Base-by-base conservation (phyloP, 352 stramenopile genomes). In the Phytophthora megakarya region DNA sequence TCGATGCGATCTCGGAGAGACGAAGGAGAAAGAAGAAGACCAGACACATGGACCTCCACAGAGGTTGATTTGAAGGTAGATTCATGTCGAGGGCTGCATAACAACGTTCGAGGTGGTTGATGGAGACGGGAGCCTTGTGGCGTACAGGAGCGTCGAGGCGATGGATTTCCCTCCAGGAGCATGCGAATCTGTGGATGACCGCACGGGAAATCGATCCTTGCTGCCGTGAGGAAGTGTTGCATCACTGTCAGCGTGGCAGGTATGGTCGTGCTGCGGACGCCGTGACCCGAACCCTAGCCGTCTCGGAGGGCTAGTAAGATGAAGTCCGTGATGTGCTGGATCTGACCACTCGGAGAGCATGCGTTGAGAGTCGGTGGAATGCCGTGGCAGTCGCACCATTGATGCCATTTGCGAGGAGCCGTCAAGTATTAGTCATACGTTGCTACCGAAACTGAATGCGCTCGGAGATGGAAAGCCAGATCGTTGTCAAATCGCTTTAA, bases 161-260 rank as follows among this genome's bases (percentile, higher is more conserved):
- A 15, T 5, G 3, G 45, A 56, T 63, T 5, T n/a, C 55, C 45
- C 35, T 44, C 50, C 10, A 63, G 7, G 15, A 50, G 22, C 55
- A 63, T 55, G 55, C 35, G 55, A 56, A 55, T 49, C 12, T 55
- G 55, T 49, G 55, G 44, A n/a, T 56, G 45, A n/a, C 13, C 25
- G 7, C 33, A 37, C 4, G 55, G 55, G 21, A 63, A 62, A 18
- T 48, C 23, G 6, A 22, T 3, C 0, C 35, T 25, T 4, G 45
- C 23, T 2, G 55, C 35, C 4, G 15, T 1, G 45, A 63, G 49
- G 26, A 63, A 56, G 15, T 63, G 55, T 2, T 9, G 25, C n/a
- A 56, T 44, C 2, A 44, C 45, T 0, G n/a, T 16, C n/a, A 63
- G 44, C 10, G 45, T 55, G 1, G 33, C 37, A 3, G 35, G 23